A percentile compares a stretch with the other conserved stretches of the same genome.
Conservation (phyloP, 1,284 basidiomycete species). For the Leccinum angustisporum region DNA sequence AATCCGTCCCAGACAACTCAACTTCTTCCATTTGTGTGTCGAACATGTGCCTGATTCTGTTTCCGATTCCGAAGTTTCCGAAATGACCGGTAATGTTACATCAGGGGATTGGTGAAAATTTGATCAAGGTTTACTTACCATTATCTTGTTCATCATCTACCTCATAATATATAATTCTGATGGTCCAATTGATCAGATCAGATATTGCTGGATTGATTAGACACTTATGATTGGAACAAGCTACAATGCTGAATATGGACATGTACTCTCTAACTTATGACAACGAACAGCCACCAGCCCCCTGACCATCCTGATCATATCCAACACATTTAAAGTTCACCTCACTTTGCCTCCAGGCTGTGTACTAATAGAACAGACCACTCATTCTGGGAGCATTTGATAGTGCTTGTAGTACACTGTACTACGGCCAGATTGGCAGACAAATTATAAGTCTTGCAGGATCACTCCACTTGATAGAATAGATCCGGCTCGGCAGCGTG, state of each 20-base stretch:
- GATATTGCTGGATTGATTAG: neutral
- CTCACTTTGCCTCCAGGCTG: neutral
- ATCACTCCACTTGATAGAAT: neutral
- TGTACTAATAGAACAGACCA: neutral
- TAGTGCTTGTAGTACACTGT: neutral
- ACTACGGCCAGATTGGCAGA: neutral
- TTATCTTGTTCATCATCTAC: neutral
- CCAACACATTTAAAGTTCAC: neutral
- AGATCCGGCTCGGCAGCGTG: neutral
- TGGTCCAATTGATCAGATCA: neutral
- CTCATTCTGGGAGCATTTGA: neutral
- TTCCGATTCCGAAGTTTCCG: too few relatives aligned
- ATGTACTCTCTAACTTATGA: neutral
- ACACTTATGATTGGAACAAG: neutral
- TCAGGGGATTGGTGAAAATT: neutral
- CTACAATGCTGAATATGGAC: neutral
- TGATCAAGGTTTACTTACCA: neutral
- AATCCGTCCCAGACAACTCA: too few relatives aligned
- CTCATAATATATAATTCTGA: neutral
- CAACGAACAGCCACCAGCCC: too few relatives aligned
- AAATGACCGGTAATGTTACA: neutral
- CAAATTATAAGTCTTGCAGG: neutral
- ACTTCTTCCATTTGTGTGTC: too few relatives aligned
- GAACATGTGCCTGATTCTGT: too few relatives aligned
- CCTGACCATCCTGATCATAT: too few relatives aligned